These are phyloP conservation scores for Gamarada debralockiae DNA, from an alignment of 495 filamentous ascomycete genomes.

Conservation along the genomic window DNA sequence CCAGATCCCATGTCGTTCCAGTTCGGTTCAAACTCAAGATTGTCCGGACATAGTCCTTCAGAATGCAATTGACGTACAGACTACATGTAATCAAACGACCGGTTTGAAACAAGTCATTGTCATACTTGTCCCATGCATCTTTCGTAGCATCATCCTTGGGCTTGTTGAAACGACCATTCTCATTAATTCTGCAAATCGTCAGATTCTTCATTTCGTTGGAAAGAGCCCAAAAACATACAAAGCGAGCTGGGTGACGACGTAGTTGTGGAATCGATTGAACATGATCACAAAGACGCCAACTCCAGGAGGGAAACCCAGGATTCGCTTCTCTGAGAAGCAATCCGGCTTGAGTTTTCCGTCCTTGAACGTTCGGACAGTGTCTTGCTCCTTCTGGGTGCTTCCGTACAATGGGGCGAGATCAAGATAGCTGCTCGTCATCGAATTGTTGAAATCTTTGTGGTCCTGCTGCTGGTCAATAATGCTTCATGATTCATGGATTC, in stretches of 20 bases:
- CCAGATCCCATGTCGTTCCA: slow-evolving; percentile 76
- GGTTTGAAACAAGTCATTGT: slow-evolving; percentile 83
- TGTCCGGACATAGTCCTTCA: slow-evolving; percentile 80
- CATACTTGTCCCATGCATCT: slow-evolving; percentile 67
- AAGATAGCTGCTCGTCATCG: slow-evolving; percentile 77
- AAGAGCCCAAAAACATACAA: slow-evolving; percentile 11
- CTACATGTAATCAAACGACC: slow-evolving; percentile 75
- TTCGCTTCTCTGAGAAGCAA: slow-evolving; percentile 70
- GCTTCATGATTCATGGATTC: background rate
- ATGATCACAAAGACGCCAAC: slow-evolving; percentile 73
- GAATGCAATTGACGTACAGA: slow-evolving; percentile 78
- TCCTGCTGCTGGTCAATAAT: slow-evolving; percentile 11
- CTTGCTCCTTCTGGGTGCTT: slow-evolving; percentile 71
- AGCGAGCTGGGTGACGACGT: slow-evolving; percentile 62
- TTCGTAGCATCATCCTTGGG: slow-evolving; percentile 42
- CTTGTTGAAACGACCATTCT: slow-evolving; percentile 64
- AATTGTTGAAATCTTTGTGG: slow-evolving; percentile 50
- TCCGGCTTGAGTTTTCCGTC: slow-evolving; percentile 85
- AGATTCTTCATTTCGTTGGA: background rate
- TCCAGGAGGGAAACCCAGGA: slow-evolving; percentile 80
- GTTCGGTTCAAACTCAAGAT: slow-evolving; percentile 79
- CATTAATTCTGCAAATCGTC: slow-evolving; percentile 66
- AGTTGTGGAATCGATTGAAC: slow-evolving; percentile 79
- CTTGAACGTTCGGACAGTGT: slow-evolving; percentile 70
- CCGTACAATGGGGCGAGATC: slow-evolving; percentile 86